Conservation (phyloP, 257 asterid species). For the Nicotiana sylvestris region DNA sequence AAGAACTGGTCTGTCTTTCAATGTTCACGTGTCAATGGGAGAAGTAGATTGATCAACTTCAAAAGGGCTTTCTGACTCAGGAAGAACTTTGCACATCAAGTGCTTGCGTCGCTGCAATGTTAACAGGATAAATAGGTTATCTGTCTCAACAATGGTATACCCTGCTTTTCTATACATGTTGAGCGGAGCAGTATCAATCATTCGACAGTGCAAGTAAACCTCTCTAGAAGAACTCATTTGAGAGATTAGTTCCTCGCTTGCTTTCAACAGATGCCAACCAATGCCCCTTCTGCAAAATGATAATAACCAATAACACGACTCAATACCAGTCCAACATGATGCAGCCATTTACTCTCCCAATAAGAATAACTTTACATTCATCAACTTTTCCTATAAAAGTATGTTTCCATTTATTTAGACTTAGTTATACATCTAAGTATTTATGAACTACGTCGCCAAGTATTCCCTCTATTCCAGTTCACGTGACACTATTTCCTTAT, state of each 20-base stretch:
- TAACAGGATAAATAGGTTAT: conserved; percentile 65
- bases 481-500: no score
- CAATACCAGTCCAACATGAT: not conserved
- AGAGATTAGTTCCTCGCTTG: conserved; percentile 76
- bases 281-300: conserved; percentile 74
- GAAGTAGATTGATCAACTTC: conserved; percentile 32
- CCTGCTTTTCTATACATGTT: conserved; percentile 84
- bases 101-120: conserved; percentile 86
- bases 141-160: conserved; percentile 67
- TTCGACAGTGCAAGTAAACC: conserved; percentile 85
- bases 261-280: conserved; percentile 88
- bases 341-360: not conserved
- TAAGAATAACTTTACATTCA: not conserved
- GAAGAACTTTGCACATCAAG: conserved; percentile 77
- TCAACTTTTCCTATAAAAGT: not conserved
- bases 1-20: not conserved
- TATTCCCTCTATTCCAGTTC: no score
- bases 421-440: not conserved
- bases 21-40: conserved; percentile 21
- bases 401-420: not conserved
- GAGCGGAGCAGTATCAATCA: conserved; percentile 78
- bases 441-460: not conserved
- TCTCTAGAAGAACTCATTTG: conserved; percentile 67
- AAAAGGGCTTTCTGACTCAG: conserved; percentile 34
- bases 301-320: not conserved